Conservation (phyloP, 208 protist genomes). For the Spongospora subterranea region DNA sequence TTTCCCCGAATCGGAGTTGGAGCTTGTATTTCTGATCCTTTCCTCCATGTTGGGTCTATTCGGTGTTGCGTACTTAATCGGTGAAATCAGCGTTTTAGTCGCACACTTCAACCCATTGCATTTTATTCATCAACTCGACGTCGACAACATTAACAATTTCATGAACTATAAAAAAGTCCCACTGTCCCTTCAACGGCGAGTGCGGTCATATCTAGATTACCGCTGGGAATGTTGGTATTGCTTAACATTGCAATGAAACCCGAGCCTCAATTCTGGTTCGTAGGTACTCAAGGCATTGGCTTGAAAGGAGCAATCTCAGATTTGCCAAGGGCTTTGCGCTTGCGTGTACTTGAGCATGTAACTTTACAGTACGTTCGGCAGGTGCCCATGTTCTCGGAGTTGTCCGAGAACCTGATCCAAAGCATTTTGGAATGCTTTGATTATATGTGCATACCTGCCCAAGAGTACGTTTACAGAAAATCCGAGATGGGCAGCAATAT, state of each 20-base stretch:
- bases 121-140: slow-evolving; percentile 30
- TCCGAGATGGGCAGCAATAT: slow-evolving; percentile 53
- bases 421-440: slow-evolving; percentile 36
- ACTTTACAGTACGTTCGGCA: neutral
- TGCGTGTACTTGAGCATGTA: slow-evolving; percentile 25
- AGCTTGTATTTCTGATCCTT: neutral
- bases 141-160: slow-evolving; percentile 56
- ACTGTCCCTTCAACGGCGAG: slow-evolving; percentile 1
- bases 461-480: slow-evolving; percentile 40
- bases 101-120: slow-evolving; percentile 31
- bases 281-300: slow-evolving; percentile 33
- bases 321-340: neutral
- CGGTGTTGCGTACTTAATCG: slow-evolving; percentile 47
- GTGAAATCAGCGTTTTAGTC: slow-evolving; percentile 46
- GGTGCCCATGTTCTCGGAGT: slow-evolving; percentile 30
- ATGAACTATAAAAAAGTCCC: slow-evolving; percentile 46
- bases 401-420: slow-evolving; percentile 21
- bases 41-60: slow-evolving; percentile 38
- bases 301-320: slow-evolving; percentile 26
- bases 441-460: slow-evolving; percentile 14
- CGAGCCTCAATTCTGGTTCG: neutral
- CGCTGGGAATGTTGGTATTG: slow-evolving; percentile 46
- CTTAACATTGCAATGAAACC: neutral
- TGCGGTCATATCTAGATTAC: slow-evolving; percentile 16
- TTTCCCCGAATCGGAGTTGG: neutral